Evolutionary conservation across 176 grass and related monocot species (phyloP).

Genomic region (Avena eriantha): DNA sequence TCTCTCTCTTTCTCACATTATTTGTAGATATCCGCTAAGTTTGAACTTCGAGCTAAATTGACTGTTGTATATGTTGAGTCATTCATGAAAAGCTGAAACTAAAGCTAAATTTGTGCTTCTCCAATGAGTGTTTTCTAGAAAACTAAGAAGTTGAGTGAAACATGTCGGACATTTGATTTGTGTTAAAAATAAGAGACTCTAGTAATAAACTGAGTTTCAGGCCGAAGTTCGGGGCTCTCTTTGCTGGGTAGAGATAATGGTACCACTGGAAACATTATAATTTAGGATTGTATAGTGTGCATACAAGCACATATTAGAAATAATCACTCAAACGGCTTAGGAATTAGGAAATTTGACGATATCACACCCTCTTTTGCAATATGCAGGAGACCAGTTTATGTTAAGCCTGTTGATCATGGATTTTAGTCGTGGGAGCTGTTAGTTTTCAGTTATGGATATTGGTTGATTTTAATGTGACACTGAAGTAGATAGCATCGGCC

Average conservation of each 20-base stretch:
- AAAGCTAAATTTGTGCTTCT: neutral
- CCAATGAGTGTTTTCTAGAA: neutral
- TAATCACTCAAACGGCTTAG: neutral
- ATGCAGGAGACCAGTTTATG: neutral
- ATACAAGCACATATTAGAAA: neutral
- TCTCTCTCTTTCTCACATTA: neutral
- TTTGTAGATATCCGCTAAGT: neutral
- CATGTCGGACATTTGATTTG: neutral
- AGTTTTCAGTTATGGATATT: conserved; percentile 7
- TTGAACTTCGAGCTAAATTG: neutral
- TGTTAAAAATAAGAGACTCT: neutral
- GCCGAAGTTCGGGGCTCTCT: neutral
- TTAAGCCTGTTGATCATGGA: neutral
- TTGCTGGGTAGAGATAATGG: neutral
- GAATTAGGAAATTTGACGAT: neutral
- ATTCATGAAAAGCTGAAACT: neutral
- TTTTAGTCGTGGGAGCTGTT: neutral
- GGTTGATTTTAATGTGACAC: conserved; percentile 8
- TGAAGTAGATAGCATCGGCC: neutral
- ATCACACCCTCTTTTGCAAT: neutral
- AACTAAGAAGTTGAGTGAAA: neutral
- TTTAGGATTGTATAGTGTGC: neutral
- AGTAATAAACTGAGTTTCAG: neutral
- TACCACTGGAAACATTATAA: neutral
- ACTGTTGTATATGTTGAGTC: neutral